Evolutionary conservation across 306 rosid species (phyloP).

Genomic region (Lablab purpureus): DNA sequence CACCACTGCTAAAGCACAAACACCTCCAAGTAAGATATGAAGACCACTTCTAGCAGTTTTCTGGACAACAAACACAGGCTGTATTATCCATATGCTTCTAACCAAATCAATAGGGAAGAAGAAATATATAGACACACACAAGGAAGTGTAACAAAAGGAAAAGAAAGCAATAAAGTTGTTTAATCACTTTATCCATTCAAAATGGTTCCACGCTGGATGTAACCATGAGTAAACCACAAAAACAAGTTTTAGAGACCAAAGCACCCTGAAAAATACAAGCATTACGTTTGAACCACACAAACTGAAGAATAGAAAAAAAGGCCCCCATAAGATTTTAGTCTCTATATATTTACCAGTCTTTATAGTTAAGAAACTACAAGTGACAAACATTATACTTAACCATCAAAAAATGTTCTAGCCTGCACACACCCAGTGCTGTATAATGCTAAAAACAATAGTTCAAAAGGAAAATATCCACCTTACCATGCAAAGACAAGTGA

Average conservation of each 20-base stretch:
- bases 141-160: slow-evolving; percentile 16
- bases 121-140: slow-evolving; percentile 24
- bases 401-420: not conserved
- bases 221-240: slow-evolving; percentile 17
- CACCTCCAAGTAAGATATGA: slow-evolving; percentile 93
- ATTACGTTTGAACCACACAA: slow-evolving; percentile 35
- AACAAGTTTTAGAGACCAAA: slow-evolving; percentile 10
- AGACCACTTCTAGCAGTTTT: slow-evolving; percentile 95
- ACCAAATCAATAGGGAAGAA: slow-evolving; percentile 38
- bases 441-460: not conserved
- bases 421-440: not conserved
- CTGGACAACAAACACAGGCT: slow-evolving; percentile 58
- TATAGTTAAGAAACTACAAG: too few species aligned
- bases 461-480: slow-evolving; percentile 25
- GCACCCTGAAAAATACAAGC: slow-evolving; percentile 37
- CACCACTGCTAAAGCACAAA: slow-evolving; percentile 95
- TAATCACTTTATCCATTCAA: slow-evolving; percentile 28
- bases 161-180: not conserved
- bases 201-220: slow-evolving; percentile 24
- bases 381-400: too few species aligned
- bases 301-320: slow-evolving; percentile 26
- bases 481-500: slow-evolving; percentile 10
- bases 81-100: slow-evolving; percentile 32
- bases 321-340: slow-evolving; percentile 16
- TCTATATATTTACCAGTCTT: slow-evolving; percentile 4